A percentile compares a stretch with the other conserved stretches of the same genome.
phyloP scores from a whole-genome alignment of 257 asterid genomes.

The Fraxinus anomala region DNA sequence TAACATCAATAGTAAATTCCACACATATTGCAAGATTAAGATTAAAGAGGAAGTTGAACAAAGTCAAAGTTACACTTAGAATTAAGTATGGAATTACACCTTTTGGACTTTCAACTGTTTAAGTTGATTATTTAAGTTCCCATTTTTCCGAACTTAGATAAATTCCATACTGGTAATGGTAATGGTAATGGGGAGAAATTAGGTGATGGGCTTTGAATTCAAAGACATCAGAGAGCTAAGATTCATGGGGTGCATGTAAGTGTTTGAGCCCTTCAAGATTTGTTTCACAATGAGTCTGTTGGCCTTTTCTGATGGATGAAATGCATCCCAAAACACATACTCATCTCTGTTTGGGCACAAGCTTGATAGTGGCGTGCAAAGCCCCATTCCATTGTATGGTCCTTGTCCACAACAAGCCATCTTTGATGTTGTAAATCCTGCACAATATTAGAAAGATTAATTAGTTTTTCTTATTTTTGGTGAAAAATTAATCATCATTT shows the following conservation, averaged over 20 bases:
- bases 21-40: background rate
- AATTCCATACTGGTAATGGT: background rate
- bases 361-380: constrained; percentile 66
- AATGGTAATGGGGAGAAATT: background rate
- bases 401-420: constrained; percentile 90
- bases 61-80: background rate
- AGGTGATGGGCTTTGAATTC: constrained; percentile 39
- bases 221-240: constrained; percentile 52
- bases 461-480: background rate
- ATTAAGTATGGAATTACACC: background rate
- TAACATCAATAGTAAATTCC: too few relatives aligned
- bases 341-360: constrained; percentile 71
- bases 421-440: constrained; percentile 76
- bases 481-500: background rate
- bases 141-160: background rate
- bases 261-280: constrained; percentile 49
- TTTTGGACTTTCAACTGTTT: background rate
- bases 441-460: background rate
- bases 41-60: background rate
- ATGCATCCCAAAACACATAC: constrained; percentile 80
- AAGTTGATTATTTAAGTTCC: background rate
- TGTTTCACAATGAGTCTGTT: constrained; percentile 64
- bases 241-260: constrained; percentile 74
- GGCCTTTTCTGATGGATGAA: constrained; percentile 76
- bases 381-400: constrained; percentile 72